Evolutionary conservation across 768 basidiomycete genomes (phyloP), one percentile per base, ranked within the genome.

Genomic region (Rhizopogon roseolus): DNA sequence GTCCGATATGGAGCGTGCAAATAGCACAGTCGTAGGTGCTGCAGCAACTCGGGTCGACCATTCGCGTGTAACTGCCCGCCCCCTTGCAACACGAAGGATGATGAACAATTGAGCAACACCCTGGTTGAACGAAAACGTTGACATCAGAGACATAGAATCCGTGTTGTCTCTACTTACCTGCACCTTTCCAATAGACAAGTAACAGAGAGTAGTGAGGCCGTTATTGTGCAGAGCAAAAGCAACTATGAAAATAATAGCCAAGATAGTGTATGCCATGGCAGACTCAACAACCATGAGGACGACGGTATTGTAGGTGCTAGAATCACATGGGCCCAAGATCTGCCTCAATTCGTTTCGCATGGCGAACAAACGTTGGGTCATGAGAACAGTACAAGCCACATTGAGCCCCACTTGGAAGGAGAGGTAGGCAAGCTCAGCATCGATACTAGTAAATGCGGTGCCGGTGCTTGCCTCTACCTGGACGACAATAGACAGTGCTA

Each of bases 281-380:
- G 67, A 71, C 49, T 75, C 74, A 53, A 76, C 54, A 17, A 73
- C 51, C 64, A 75, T 72, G 19, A 62, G 57, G 1, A 58, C 55
- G 0, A 71, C 62, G 2, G 53, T 57, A 13, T 64, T 55, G 50
- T 73, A 75, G 9, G 54, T 49, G 17, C 50, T 53, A 25, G 60
- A 6, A 34, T 62, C 52, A 41, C 56, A 53, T 4, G 19, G 50
- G 34, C 55, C 70, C 4, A 65, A 48, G 16, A 46, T 27, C 4
- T 42, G 45, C 11, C 17, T 29, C 34, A 65, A 57, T 13, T 53
- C 54, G 4, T 9, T 39, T 19, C 68, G 66, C 28, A 61, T 27
- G n/a, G 50, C 6, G 9, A 64, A 52, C 4, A 76, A 60, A 10
- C 71, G 71, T 1, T 48, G 49, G 0, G 56, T 60, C 41, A 75